phyloP scores from a whole-genome alignment of 2,329 filamentous ascomycete species.

The Xylaria sp. region DNA sequence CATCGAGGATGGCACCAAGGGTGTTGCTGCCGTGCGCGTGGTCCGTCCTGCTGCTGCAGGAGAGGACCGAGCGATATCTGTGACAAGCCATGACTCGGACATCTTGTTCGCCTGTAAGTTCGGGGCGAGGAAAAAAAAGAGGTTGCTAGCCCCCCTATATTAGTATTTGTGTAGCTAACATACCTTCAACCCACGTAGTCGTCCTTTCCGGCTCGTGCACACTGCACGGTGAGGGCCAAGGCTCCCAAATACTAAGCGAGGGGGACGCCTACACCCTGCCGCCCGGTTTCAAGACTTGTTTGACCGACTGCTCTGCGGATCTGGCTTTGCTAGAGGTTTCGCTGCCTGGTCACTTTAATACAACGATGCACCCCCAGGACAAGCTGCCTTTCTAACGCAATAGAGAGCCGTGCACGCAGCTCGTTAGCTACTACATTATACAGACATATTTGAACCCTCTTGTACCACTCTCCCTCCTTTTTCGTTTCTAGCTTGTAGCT shows the following conservation, averaged over 20 bases:
- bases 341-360: conserved; percentile 24
- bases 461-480: neutral
- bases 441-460: neutral
- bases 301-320: conserved; percentile 22
- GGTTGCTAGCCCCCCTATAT: neutral
- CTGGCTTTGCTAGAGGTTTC: conserved; percentile 28
- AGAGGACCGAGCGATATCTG: neutral
- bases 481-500: neutral
- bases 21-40: conserved; percentile 26
- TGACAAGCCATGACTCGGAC: conserved; percentile 29
- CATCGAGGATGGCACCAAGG: conserved; percentile 24
- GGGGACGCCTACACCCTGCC: conserved; percentile 29
- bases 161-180: conserved; percentile 8
- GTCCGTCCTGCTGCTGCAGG: conserved; percentile 15
- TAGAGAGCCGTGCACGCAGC: neutral
- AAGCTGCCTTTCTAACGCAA: conserved; percentile 8
- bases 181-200: conserved; percentile 12
- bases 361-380: conserved; percentile 11
- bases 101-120: conserved; percentile 33
- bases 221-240: conserved; percentile 23
- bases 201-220: conserved; percentile 27
- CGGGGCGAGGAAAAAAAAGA: neutral
- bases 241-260: conserved; percentile 16
- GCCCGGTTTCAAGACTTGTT: conserved; percentile 19
- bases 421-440: neutral